Conservation (phyloP, 306 rosid species). For the Lablab purpureus region DNA sequence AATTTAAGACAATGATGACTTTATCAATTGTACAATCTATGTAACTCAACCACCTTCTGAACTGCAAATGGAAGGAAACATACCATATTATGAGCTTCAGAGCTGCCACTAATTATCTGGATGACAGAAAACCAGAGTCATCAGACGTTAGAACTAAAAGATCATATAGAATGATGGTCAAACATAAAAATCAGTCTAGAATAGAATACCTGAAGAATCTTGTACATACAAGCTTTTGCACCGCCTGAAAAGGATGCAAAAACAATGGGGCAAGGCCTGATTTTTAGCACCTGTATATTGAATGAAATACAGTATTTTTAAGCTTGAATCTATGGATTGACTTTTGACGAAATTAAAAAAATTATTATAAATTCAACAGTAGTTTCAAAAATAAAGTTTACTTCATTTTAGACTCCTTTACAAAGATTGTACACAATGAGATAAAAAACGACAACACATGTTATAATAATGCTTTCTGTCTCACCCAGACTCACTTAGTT, state of each 20-base stretch:
- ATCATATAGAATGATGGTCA: conserved; percentile 12
- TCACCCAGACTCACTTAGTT: conserved; percentile 8
- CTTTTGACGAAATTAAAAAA: conserved; percentile 10
- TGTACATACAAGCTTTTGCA: conserved; percentile 84
- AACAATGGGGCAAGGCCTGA: conserved; percentile 82
- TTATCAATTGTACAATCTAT: conserved; percentile 30
- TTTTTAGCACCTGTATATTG: conserved; percentile 71
- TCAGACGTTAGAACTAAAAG: conserved; percentile 29
- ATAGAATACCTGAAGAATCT: conserved; percentile 83
- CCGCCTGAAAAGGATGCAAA: conserved; percentile 95
- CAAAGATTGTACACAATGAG: neutral
- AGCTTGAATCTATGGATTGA: conserved; percentile 33
- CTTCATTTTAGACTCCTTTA: conserved; percentile 28
- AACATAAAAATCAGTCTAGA: conserved; percentile 28
- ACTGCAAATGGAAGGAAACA: conserved; percentile 43
- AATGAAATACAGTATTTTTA: conserved; percentile 33
- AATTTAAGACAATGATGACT: conserved; percentile 3
- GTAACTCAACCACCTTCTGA: conserved; percentile 25
- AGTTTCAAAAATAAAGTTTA: conserved; percentile 4
- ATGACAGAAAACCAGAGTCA: conserved; percentile 43
- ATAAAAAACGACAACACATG: conserved; percentile 34
- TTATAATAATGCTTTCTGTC: conserved; percentile 27
- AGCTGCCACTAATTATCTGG: conserved; percentile 79
- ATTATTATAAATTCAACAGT: conserved; percentile 4
- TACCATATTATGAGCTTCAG: conserved; percentile 76